phyloP scores from a whole-genome alignment of 2,329 filamentous ascomycete species.

The Fusarium liriodendri region DNA sequence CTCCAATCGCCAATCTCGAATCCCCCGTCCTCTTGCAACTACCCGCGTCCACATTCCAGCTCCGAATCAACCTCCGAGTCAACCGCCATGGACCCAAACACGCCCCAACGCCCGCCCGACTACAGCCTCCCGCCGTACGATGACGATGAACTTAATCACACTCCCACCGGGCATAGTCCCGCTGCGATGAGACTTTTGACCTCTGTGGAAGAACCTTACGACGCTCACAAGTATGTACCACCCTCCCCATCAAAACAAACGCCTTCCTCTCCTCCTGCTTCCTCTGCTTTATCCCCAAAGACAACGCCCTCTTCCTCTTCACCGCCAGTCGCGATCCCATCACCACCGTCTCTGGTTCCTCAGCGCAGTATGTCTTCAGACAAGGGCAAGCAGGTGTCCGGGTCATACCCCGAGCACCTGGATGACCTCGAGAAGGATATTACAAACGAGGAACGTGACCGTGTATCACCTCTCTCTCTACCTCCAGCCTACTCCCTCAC shows the following conservation, averaged over 20 bases:
- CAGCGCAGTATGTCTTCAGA: constrained; percentile 24
- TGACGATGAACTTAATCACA: constrained; percentile 60
- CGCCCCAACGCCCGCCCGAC: constrained; percentile 65
- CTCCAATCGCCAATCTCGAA: constrained; percentile 17
- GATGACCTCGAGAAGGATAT: constrained; percentile 11
- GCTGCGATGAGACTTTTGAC: constrained; percentile 71
- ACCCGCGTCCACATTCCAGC: constrained; percentile 46
- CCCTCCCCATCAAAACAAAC: constrained; percentile 23
- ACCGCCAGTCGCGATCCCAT: constrained; percentile 29
- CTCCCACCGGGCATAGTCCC: constrained; percentile 59
- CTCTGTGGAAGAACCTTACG: constrained; percentile 68
- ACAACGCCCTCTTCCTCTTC: constrained; percentile 18
- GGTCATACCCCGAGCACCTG: constrained; percentile 8
- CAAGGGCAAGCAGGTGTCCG: background rate
- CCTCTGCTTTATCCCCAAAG: constrained; percentile 21
- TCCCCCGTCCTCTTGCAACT: constrained; percentile 30
- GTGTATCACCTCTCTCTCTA: constrained; percentile 20
- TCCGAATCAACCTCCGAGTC: constrained; percentile 33
- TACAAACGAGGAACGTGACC: constrained; percentile 4
- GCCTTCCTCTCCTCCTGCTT: constrained; percentile 10
- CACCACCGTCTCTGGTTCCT: constrained; percentile 17
- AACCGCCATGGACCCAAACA: constrained; percentile 61
- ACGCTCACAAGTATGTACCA: constrained; percentile 67
- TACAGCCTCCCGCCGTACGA: constrained; percentile 69
- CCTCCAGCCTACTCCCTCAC: constrained; percentile 22